Conservation (phyloP, 2,329 filamentous ascomycete genomes). For the Alternaria sp. region DNA sequence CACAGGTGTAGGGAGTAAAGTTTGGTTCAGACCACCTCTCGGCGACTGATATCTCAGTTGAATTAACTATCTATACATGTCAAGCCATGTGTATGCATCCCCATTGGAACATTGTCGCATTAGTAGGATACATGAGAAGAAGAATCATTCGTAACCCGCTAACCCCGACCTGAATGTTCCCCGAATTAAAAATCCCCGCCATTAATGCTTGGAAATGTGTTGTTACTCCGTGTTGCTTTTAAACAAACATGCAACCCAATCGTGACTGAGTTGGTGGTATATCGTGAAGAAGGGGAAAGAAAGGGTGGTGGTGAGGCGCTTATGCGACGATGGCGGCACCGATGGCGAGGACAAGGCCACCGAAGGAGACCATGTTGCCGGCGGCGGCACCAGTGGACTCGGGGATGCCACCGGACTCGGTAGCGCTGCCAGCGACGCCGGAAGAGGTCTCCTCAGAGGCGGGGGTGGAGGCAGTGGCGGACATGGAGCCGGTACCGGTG, state of each 20-base stretch:
- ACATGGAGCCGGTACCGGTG: slow-evolving; percentile 2
- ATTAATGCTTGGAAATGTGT: slow-evolving; percentile 8
- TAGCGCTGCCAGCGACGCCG: slow-evolving; percentile 12
- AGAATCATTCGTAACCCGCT: not conserved
- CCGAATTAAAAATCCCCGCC: slow-evolving; percentile 6
- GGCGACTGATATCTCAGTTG: not conserved
- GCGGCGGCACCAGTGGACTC: slow-evolving; percentile 32
- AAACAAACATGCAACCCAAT: slow-evolving; percentile 9
- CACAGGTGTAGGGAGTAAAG: not conserved
- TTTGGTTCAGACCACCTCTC: not conserved
- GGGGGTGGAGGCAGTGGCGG: not conserved
- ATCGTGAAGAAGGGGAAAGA: slow-evolving; percentile 6
- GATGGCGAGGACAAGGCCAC: slow-evolving; percentile 35
- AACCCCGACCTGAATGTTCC: not conserved
- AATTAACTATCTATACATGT: slow-evolving; percentile 4
- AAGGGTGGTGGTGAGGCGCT: slow-evolving; percentile 5
- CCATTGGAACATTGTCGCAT: slow-evolving; percentile 3
- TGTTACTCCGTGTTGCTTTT: slow-evolving; percentile 10
- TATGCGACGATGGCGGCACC: slow-evolving; percentile 40
- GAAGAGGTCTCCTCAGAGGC: slow-evolving; percentile 6
- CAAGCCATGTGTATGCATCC: not conserved
- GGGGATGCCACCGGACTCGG: slow-evolving; percentile 13
- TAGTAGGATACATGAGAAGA: slow-evolving; percentile 2
- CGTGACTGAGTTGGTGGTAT: slow-evolving; percentile 6
- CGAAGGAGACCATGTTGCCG: slow-evolving; percentile 38